Base-by-base conservation (phyloP, 768 basidiomycete species). In the Pisolithus tinctorius region DNA sequence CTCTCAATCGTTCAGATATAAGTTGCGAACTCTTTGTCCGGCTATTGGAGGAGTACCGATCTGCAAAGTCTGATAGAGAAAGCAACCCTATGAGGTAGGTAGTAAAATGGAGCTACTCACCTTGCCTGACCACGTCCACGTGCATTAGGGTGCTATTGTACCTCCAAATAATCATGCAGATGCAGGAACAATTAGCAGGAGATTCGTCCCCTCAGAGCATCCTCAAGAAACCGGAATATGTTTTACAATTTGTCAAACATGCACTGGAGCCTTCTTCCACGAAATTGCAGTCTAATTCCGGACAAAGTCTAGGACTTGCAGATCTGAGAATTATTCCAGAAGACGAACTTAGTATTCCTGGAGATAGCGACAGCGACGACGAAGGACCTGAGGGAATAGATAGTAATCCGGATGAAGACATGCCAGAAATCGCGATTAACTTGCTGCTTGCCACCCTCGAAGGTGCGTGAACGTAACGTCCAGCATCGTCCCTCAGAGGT, bases 401-500 rank as follows among this genome's bases (percentile, higher is more conserved):
- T 25, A 59, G 61, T 6, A 63, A 74, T 43, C 68, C 66, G 23
- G 78, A 82, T 58, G 74, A 82, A 30, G 85, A 86, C 50, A 79
- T 95, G 73, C 72, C 78, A 0, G 79, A 82, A 53, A 95, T 92
- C 0, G 81, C 90, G 1, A 66, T 96, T 20, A 88, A 85, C 52
- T 68, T 96, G 0, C 69, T 98, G 25, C 76, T 98, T 4, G 84
- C 93, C 1, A 77, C 91, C 34, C 75, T 97, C 27, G 93, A 95
- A 81, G 88, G 94, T 92, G 54, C 53, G 67, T 30, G n/a, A 45
- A 30, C 34, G 43, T 14, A 45, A 14, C 4, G 27, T 44, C 16
- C 16, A 31, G 30, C 0, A 9, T 13, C 34, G 11, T 34, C 34
- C 13, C 34, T 34, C 47, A 6, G 11, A 52, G 16, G 48, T 1